phyloP scores from a whole-genome alignment of 805 yeast species.

The Saccharomyces mikatae region DNA sequence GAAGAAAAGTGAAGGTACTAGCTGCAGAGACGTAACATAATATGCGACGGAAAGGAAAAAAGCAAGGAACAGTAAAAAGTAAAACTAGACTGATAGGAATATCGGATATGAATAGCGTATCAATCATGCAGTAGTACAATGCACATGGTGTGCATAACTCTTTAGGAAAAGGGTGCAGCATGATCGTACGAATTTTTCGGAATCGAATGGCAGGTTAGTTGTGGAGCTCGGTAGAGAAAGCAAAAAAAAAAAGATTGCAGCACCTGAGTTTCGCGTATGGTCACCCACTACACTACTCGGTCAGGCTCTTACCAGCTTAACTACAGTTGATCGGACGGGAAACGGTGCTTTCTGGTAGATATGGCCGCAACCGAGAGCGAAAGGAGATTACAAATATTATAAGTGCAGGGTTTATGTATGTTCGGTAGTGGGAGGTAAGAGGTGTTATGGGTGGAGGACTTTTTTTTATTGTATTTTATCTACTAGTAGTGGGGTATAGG shows the following conservation, averaged over 20 bases:
- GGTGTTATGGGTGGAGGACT: not conserved
- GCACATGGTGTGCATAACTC: not conserved
- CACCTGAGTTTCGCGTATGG: constrained; percentile 52
- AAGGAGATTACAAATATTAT: constrained; percentile 1
- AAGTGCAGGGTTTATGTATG: not conserved
- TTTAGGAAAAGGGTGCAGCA: not conserved
- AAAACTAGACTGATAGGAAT: not conserved
- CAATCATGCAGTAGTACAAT: not conserved
- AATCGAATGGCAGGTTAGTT: not conserved
- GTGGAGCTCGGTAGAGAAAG: not conserved
- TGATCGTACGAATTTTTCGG: not conserved
- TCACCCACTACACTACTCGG: constrained; percentile 52
- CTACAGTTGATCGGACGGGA: constrained; percentile 57
- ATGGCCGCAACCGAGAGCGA: constrained; percentile 45
- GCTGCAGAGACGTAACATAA: not conserved
- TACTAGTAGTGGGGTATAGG: not conserved
- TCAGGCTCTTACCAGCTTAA: constrained; percentile 51
- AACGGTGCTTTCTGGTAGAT: constrained; percentile 53
- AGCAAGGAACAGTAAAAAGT: not conserved
- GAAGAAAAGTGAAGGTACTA: not conserved
- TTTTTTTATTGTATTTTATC: not conserved
- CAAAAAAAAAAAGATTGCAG: constrained; percentile 34
- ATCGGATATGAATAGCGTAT: not conserved
- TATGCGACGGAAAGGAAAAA: constrained; percentile 15
- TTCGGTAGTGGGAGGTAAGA: not conserved